Base-by-base conservation (phyloP, 306 rosid genomes). In the Citrullus colocynthis region DNA sequence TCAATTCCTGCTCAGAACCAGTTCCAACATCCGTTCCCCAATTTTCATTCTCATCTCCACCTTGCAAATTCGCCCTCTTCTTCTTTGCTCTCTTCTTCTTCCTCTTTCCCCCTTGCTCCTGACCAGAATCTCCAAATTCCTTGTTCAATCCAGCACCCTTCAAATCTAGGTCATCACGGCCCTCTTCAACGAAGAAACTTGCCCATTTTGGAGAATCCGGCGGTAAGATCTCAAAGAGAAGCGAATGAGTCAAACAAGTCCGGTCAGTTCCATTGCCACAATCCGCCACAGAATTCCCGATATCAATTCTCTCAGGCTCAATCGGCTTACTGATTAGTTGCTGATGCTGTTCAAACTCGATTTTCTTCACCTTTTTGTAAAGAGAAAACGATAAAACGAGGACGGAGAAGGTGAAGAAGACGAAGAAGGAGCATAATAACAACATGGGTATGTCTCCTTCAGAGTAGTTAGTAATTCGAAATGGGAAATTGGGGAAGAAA, bases 41-140 rank as follows among this genome's bases (percentile, higher is more conserved):
- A 18, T 79, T 76, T 12, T 52, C 87, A 49, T 6, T 36, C 62
- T 55, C 85, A 41, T 85, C 87, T 63, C 83, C 93, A 52, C 32
- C 77, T 73, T 54, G 58, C 74, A 80, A 76, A 49, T 79, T 77
- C 72, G 60, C n/a, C 59, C 52, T 81, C 84, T 88, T 92, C 88
- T 90, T 90, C 89, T 90, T 93, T 36, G 76, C 80, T 81, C 88
- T 87, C 89, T 44, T 93, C 81, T 74, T 91, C 89, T 86, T 93
- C 88, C 83, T 93, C 87, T 90, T 85, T 61, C 57, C 82, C n/a
- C 69, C 58, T 44, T 78, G 82, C 61, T 81, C 84, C 79, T 59
- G 88, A 3, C 77, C 84, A 48, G 80, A 30, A 11, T 18, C 86
- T 17, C 51, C 73, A 17, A 57, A 39, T 51, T 80, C 87, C 63